A percentile compares a stretch with the other conserved stretches of the same genome.
These are phyloP conservation scores for Chondrus crispus DNA, from an alignment of 23 red algal genomes.

Conservation along the genomic window DNA sequence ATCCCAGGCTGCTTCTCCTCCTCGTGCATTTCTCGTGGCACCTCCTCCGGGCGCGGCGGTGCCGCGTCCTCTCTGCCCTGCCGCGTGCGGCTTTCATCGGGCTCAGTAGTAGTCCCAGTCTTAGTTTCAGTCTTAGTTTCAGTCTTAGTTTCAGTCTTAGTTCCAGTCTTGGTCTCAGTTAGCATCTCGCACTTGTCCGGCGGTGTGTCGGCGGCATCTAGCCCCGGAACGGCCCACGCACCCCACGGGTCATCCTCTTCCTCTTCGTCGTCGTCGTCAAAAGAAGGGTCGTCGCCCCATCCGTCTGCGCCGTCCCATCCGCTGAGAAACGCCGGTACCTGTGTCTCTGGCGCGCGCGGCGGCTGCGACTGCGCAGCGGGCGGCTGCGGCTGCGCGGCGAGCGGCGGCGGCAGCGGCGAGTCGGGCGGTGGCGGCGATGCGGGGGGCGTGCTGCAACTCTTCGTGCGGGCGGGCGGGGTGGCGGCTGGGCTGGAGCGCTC, in stretches of 20 bases:
- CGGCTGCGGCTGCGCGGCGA: neutral
- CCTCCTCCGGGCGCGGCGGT: no score
- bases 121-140: no score
- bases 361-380: neutral
- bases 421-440: neutral
- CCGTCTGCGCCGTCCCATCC: slow-evolving; percentile 61
- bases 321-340: slow-evolving; percentile 46
- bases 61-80: no score
- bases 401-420: neutral
- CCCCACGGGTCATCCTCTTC: slow-evolving; percentile 30
- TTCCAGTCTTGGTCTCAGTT: no score
- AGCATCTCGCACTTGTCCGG: no score
- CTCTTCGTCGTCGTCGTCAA: slow-evolving; percentile 18
- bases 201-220: neutral
- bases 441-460: neutral
- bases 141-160: no score
- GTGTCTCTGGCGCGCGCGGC: neutral
- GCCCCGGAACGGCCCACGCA: neutral
- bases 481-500: neutral
- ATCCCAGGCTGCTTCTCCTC: no score
- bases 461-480: neutral
- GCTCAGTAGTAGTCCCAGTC: no score
- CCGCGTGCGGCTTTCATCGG: no score
- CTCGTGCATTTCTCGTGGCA: no score
- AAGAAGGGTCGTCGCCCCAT: slow-evolving; percentile 32